Conservation (phyloP, 257 asterid species). For the Handroanthus guayacan region DNA sequence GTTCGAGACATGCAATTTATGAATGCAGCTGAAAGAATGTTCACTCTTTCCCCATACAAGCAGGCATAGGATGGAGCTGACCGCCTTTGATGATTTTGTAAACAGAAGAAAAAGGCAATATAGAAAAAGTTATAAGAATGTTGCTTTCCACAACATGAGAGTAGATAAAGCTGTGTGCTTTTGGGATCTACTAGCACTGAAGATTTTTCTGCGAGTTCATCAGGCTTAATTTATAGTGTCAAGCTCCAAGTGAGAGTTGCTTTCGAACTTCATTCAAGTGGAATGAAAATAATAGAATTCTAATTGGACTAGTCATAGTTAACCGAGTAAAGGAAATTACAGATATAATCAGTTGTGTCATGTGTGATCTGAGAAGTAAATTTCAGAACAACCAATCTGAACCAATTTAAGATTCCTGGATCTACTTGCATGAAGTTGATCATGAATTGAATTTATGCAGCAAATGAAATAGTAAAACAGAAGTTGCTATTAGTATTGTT, state of each 20-base stretch:
- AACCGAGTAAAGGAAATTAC: background rate
- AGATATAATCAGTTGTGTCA: constrained; percentile 9
- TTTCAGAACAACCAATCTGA: constrained; percentile 21
- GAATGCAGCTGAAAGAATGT: constrained; percentile 11
- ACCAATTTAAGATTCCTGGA: constrained; percentile 22
- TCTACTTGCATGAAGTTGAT: constrained; percentile 32
- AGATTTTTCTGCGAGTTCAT: background rate
- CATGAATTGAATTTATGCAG: constrained; percentile 16
- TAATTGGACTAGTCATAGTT: background rate
- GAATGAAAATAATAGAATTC: constrained; percentile 3
- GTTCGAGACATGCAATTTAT: constrained; percentile 23
- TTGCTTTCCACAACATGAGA: constrained; percentile 2
- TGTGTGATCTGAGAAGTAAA: constrained; percentile 23
- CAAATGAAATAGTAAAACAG: constrained; percentile 20
- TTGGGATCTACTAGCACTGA: constrained; percentile 9
- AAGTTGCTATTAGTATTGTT: background rate
- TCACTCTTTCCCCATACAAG: background rate
- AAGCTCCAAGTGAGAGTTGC: constrained; percentile 7
- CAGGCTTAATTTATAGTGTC: constrained; percentile 14
- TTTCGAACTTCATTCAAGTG: constrained; percentile 4
- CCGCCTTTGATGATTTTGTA: constrained; percentile 12
- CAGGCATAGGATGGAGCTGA: constrained; percentile 13
- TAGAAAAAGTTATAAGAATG: constrained; percentile 1
- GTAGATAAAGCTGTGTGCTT: constrained; percentile 4
- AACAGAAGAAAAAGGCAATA: constrained; percentile 20